Conservation (phyloP, 164 flowering plant species). For the Vitis amurensis region DNA sequence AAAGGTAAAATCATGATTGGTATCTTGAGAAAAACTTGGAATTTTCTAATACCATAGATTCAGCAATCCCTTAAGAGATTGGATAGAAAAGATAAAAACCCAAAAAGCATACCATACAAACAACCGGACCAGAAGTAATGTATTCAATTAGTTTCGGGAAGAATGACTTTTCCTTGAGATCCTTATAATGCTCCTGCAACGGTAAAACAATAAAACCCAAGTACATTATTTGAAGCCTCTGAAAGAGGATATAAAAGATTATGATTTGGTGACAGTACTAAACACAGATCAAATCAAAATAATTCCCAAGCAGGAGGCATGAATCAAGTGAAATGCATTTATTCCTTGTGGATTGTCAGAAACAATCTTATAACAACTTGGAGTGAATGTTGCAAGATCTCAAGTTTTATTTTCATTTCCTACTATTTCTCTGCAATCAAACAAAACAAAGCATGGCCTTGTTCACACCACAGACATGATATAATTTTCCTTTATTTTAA, state of each 20-base stretch:
- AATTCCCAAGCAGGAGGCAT: background rate
- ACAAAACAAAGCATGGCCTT: background rate
- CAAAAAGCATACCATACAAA: conserved; percentile 73
- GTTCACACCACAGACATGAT: background rate
- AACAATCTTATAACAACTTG: background rate
- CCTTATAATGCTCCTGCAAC: conserved; percentile 92
- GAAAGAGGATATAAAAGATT: background rate
- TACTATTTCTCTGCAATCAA: background rate
- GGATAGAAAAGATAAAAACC: no score
- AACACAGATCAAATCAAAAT: background rate
- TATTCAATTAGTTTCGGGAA: conserved; percentile 83
- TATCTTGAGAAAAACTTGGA: background rate
- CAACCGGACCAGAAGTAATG: conserved; percentile 96
- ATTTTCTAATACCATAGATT: background rate
- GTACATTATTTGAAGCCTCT: background rate
- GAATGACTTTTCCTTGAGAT: conserved; percentile 76
- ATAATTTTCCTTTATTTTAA: background rate
- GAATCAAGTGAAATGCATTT: background rate
- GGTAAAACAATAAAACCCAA: conserved; percentile 2
- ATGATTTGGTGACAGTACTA: background rate
- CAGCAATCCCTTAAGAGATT: background rate
- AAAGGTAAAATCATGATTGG: conserved; percentile 14
- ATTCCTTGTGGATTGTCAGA: background rate
- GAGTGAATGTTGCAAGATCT: background rate
- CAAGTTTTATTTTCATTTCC: background rate